Conservation (phyloP, 225 moss, liverwort and hornwort genomes). For the Straminergon stramineum region DNA sequence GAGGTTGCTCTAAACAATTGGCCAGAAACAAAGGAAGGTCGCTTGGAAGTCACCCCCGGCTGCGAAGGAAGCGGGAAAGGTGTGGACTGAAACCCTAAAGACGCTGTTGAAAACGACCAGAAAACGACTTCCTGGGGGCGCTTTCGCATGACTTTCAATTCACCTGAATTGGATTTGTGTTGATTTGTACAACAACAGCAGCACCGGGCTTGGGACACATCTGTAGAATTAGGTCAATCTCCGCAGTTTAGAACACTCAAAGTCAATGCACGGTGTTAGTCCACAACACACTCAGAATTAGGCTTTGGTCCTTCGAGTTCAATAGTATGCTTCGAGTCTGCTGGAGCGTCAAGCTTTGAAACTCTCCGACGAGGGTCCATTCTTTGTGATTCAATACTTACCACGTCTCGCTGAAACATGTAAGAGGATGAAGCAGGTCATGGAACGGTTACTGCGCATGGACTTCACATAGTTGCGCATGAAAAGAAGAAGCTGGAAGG, state of each 20-base stretch:
- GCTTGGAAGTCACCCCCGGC: conserved; percentile 7
- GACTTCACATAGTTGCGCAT: background rate
- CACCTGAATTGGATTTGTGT: background rate
- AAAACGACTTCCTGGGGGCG: background rate
- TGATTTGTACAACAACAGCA: background rate
- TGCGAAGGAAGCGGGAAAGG: conserved; percentile 9
- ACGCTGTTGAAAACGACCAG: background rate
- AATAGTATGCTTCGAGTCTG: background rate
- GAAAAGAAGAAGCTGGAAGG: background rate
- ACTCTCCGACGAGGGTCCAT: background rate
- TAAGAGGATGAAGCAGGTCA: background rate
- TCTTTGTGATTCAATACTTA: background rate
- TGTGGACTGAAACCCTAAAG: conserved; percentile 10
- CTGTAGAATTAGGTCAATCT: background rate
- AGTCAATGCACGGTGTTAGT: background rate
- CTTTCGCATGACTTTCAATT: conserved; percentile 3
- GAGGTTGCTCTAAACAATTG: background rate
- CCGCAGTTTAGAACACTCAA: background rate
- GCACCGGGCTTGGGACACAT: background rate
- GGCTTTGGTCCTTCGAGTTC: background rate
- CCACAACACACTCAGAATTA: too few species aligned
- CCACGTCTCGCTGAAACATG: background rate
- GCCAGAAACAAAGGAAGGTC: background rate
- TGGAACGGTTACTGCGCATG: background rate
- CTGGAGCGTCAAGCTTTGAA: background rate